phyloP scores from a whole-genome alignment of 2,329 filamentous ascomycete genomes.

The Chaetomium sp. region DNA sequence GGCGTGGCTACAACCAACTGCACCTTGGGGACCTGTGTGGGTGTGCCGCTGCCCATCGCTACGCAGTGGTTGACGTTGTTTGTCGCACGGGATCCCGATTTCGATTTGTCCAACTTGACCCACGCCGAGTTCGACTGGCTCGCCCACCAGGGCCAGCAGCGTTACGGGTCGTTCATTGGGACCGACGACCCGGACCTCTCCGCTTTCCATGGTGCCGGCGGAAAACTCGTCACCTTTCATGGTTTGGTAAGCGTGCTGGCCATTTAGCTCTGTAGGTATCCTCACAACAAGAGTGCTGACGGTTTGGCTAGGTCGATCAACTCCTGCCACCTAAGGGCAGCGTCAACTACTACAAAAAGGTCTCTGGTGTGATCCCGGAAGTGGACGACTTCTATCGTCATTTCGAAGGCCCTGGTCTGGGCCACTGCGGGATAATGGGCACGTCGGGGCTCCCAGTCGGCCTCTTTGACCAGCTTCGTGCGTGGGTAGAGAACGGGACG shows the following conservation, averaged over 20 bases:
- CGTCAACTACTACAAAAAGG: slow-evolving; percentile 25
- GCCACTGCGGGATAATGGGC: slow-evolving; percentile 23
- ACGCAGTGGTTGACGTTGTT: slow-evolving; percentile 1
- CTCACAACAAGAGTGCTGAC: neutral
- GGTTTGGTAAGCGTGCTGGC: slow-evolving; percentile 25
- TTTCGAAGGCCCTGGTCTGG: slow-evolving; percentile 27
- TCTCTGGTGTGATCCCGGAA: slow-evolving; percentile 11
- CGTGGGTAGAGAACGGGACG: slow-evolving; percentile 27
- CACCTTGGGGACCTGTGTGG: neutral
- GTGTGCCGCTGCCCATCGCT: neutral
- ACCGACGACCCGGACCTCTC: slow-evolving; percentile 38
- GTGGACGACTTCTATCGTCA: slow-evolving; percentile 27
- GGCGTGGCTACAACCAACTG: slow-evolving; percentile 7
- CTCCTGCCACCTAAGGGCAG: slow-evolving; percentile 18
- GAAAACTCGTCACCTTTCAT: slow-evolving; percentile 47
- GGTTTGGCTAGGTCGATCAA: neutral
- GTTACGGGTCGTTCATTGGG: slow-evolving; percentile 12
- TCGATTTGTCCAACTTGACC: neutral
- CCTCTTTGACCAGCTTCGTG: slow-evolving; percentile 20
- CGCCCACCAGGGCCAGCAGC: neutral
- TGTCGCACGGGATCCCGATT: neutral
- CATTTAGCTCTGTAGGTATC: neutral
- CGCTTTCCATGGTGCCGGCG: slow-evolving; percentile 36
- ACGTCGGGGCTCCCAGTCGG: too few species aligned
- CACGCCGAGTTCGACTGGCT: too few species aligned